Conservation (phyloP, 2,329 filamentous ascomycete genomes). For the Didymosphaeria variabile region DNA sequence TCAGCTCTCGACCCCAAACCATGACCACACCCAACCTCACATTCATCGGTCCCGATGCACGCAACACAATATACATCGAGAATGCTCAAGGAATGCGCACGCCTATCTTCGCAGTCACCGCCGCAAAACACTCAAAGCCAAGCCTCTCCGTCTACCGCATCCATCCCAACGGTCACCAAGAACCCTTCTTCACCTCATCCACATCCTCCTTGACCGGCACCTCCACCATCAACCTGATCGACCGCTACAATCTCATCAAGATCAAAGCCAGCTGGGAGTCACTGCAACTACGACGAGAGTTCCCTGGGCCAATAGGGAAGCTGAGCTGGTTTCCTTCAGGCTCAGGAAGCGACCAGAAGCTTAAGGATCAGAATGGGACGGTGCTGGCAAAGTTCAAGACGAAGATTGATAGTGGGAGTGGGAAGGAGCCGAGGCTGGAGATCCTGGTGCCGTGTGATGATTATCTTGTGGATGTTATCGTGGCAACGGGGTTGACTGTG, state of each 20-base stretch:
- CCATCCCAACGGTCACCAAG: background rate
- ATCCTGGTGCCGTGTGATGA: background rate
- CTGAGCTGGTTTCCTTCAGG: constrained; percentile 5
- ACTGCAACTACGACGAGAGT: background rate
- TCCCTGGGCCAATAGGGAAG: constrained; percentile 1
- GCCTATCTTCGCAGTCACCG: constrained; percentile 2
- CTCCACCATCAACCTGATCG: background rate
- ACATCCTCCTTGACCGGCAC: constrained; percentile 4
- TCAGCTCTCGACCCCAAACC: background rate
- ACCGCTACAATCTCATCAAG: background rate
- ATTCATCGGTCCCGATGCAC: constrained; percentile 1
- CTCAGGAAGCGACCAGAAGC: background rate
- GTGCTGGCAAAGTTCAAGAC: background rate
- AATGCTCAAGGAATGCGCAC: background rate
- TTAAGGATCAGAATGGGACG: constrained; percentile 1
- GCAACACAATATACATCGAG: background rate
- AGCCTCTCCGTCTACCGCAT: constrained; percentile 5
- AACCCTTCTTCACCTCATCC: background rate
- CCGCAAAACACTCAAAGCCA: background rate
- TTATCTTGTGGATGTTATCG: background rate
- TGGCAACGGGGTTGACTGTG: constrained; percentile 7
- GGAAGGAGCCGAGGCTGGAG: background rate
- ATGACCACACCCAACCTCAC: background rate
- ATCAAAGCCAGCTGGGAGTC: background rate
- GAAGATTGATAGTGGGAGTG: background rate